Percentiles rank a stretch among this genome's conserved stretches.
These are phyloP conservation scores for Phytophthora pini DNA, from an alignment of 352 stramenopile species.

Conservation along the genomic window DNA sequence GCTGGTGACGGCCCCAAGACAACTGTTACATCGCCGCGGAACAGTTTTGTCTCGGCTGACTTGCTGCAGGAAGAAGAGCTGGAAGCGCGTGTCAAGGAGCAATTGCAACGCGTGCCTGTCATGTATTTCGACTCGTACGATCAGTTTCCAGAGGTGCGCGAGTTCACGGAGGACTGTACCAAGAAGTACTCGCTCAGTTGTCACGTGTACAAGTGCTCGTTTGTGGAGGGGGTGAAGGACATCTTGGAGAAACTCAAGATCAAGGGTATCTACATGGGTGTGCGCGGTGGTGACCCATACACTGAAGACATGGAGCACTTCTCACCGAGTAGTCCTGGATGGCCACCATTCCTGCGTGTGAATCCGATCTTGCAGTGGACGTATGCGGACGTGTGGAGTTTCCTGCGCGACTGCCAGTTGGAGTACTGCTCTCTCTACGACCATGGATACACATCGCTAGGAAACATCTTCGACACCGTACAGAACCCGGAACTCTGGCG, in stretches of 20 bases:
- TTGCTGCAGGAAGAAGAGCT: slow-evolving; percentile 60
- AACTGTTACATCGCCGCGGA: slow-evolving; percentile 66
- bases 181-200: slow-evolving; percentile 63
- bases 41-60: slow-evolving; percentile 60
- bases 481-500: slow-evolving; percentile 93
- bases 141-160: slow-evolving; percentile 94
- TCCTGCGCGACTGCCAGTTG: slow-evolving; percentile 87
- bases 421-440: slow-evolving; percentile 93
- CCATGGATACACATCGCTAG: slow-evolving; percentile 93
- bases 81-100: slow-evolving; percentile 47
- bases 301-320: slow-evolving; percentile 88
- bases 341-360: slow-evolving; percentile 97
- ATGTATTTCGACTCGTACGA: slow-evolving; percentile 97
- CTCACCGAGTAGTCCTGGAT: slow-evolving; percentile 85
- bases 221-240: slow-evolving; percentile 93
- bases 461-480: slow-evolving; percentile 95
- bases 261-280: slow-evolving; percentile 92
- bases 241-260: slow-evolving; percentile 87
- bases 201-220: slow-evolving; percentile 89
- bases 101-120: slow-evolving; percentile 72
- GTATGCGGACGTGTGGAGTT: slow-evolving; percentile 96
- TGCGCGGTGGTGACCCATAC: slow-evolving; percentile 94
- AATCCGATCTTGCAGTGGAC: slow-evolving; percentile 98
- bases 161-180: slow-evolving; percentile 86
- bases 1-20: slow-evolving; percentile 29